Base-by-base conservation (phyloP, 1,139 yeast genomes). In the Blastobotrys buckinghamii region DNA sequence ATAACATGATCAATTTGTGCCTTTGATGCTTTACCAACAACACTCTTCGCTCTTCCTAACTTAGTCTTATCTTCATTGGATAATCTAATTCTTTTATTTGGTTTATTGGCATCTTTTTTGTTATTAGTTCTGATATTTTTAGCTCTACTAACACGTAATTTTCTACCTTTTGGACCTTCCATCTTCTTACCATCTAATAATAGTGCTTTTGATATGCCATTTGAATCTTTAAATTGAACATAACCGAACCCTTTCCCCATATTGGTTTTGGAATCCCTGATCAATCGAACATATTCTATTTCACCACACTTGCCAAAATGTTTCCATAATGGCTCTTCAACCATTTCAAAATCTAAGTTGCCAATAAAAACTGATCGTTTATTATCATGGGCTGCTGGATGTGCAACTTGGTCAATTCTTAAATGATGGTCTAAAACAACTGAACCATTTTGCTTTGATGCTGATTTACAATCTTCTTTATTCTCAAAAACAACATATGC, bases 191-290 rank as follows among this genome's bases (percentile, higher is more conserved):
- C 95, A 64, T 90, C 78, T 53, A 88, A 71, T 54, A 88, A 67
- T 51, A 94, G 69, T 0, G 97, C 97, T 63, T 86, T 85, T 55
- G 84, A 82, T 13, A 94, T 96, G 36, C 84, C 75, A 51, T 83
- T 77, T 24, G 90, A 71, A 66, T 90, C 96, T 54, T 75, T 78
- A 70, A 90, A 94, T 68, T 92, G 97, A 32, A 94, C 89, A 65
- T 89, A 86, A 5, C 96, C 98, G 71, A 94, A 90, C 4, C 99
- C 99, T 69, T 92, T 94, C 57, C 98, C 99, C 54, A 92, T 74
- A 61, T 94, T 92, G 27, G 97, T 92, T 68, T 87, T 87, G 17
- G 95, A 71, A 65, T 94, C 98, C 63, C 99, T 81, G 33, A 94
- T 79, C 47, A 94, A 76, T 64, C 99, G 79, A 24, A 90, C 97